These are phyloP conservation scores for Rhizoclosmatium globosum DNA, from an alignment of 192 early-diverging fungal species.

Conservation along the genomic window DNA sequence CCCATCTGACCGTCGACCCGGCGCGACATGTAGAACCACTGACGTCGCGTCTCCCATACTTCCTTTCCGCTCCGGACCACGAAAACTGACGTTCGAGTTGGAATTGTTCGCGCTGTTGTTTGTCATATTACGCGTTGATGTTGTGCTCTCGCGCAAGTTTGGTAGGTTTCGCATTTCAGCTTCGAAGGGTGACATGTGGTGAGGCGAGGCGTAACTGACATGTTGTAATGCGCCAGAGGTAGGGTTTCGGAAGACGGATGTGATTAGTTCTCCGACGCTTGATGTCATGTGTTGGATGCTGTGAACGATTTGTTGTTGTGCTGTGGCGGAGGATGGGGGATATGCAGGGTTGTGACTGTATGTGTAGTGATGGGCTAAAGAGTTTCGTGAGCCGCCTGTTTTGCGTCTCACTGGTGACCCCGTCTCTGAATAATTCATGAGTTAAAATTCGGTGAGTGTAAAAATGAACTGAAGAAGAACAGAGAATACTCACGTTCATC, in stretches of 20 bases:
- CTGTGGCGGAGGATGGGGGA: background rate
- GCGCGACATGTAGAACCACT: background rate
- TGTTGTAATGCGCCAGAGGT: no score
- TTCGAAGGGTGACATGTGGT: constrained; percentile 24
- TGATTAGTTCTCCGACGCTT: constrained; percentile 17
- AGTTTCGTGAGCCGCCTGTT: background rate
- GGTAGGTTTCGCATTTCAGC: constrained; percentile 4
- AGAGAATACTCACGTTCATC: background rate
- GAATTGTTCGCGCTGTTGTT: background rate
- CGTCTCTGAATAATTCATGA: background rate
- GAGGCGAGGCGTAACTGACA: background rate
- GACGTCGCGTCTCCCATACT: background rate
- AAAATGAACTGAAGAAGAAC: background rate
- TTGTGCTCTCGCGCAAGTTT: background rate
- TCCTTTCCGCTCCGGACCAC: background rate
- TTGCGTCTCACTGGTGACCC: background rate
- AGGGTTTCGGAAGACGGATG: background rate
- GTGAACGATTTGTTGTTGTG: background rate
- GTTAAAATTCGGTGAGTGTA: background rate
- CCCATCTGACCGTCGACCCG: background rate
- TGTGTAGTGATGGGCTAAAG: background rate
- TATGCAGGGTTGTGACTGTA: background rate
- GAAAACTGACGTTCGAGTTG: constrained; percentile 4
- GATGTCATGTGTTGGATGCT: constrained; percentile 18
- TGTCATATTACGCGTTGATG: no score